Base-by-base conservation (phyloP, 768 basidiomycete genomes). In the Mycena vulgaris region DNA sequence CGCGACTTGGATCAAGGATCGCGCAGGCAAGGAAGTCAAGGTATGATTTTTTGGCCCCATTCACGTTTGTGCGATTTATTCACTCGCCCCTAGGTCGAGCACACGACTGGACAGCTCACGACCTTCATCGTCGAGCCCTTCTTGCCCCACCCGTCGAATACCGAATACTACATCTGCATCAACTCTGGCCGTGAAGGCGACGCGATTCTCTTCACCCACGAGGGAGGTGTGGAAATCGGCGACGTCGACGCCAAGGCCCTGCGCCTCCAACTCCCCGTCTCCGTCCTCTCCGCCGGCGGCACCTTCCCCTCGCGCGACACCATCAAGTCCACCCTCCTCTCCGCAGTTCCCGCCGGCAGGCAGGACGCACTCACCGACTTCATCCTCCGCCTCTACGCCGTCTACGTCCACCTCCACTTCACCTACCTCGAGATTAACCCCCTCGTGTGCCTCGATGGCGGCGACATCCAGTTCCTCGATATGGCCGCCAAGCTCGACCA, bases 401-500 rank as follows among this genome's bases (percentile, higher is more conserved):
- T 98, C 77, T 99, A 99, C 81, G 97, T 96, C 75, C 96, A 99
- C 81, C 93, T 99, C 61, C 98, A 99, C 88, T 99, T 98, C 80
- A 96, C 98, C 25, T 99, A 99, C 86, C 95, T 99, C 78, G 97
- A 99, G 85, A 99, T 99, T 84, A 99, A 99, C 89, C 98, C 98
- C 48, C 90, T 99, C 63, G 92, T 99, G 78, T 94, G 95, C 79
- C 91, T 98, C 76, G 96, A 98, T 80, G 91, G 88, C 66, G 91
- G 89, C 72, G 84, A 87, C 71, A 95, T 99, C 77, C 93, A 93
- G 83, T 98, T 96, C 86, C 92, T 99, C 71, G 97, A 99, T 81
- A 99, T 99, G 97, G 98, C 98, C 47, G 98, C 97, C 76, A 99
- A 99, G 87, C 93, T 99, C 73, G 98, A 99, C 80, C 98, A 99